A percentile compares a stretch with the other conserved stretches of the same genome.
Evolutionary conservation across 2,329 filamentous ascomycete genomes (phyloP).

Genomic region (Fusarium pseudonygamai): DNA sequence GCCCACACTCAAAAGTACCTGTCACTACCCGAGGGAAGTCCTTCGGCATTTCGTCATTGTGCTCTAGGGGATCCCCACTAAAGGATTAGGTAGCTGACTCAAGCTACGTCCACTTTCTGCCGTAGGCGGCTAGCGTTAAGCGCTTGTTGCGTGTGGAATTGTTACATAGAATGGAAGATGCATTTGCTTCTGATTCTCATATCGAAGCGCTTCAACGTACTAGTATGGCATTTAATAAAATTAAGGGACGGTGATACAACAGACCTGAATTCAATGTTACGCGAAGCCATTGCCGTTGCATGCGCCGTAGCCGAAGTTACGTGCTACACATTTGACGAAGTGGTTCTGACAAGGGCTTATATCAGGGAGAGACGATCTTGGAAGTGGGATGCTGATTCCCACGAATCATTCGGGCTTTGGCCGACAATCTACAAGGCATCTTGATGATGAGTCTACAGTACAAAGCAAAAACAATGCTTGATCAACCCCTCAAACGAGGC

Average conservation of each 20-base stretch:
- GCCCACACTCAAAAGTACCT: slow-evolving; percentile 5
- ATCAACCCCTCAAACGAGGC: not conserved
- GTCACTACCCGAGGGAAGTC: slow-evolving; percentile 14
- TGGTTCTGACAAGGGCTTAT: slow-evolving; percentile 14
- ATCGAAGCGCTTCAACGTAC: not conserved
- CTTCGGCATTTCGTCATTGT: slow-evolving; percentile 30
- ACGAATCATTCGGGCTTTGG: slow-evolving; percentile 8
- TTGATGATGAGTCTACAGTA: not conserved
- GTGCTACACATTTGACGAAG: not conserved
- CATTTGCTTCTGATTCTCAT: not conserved
- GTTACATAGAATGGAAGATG: slow-evolving; percentile 5
- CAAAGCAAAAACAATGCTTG: not conserved
- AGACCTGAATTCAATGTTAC: not conserved
- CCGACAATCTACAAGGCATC: not conserved
- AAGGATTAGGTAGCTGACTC: slow-evolving; percentile 12
- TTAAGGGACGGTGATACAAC: not conserved
- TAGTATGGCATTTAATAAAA: not conserved
- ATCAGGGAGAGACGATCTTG: slow-evolving; percentile 6
- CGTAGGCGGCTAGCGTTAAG: slow-evolving; percentile 6
- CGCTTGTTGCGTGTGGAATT: slow-evolving; percentile 27
- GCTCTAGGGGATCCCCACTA: not conserved
- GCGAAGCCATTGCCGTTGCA: not conserved
- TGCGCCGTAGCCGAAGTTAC: not conserved
- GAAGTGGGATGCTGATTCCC: not conserved
- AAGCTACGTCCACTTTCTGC: slow-evolving; percentile 14